Percentiles rank a stretch among this genome's conserved stretches.
Evolutionary conservation across 2,329 filamentous ascomycete species (phyloP).

Genomic region (Alternaria solani): DNA sequence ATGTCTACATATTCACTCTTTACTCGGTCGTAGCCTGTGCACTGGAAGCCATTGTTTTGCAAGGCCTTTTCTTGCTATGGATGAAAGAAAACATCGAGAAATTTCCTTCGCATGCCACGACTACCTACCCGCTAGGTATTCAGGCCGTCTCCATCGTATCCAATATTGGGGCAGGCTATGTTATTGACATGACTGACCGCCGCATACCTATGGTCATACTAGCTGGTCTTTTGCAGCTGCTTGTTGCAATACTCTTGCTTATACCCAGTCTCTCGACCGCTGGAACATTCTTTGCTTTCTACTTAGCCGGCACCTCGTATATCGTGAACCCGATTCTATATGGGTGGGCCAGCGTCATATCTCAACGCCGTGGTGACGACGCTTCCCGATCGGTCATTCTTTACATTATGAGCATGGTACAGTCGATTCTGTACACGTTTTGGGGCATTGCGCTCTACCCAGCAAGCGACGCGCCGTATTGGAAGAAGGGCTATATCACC

Average conservation of each 20-base stretch:
- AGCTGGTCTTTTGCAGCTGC: constrained; percentile 44
- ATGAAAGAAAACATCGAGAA: constrained; percentile 30
- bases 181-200: constrained; percentile 50
- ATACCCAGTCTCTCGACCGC: constrained; percentile 42
- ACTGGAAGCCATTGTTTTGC: constrained; percentile 47
- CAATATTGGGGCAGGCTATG: constrained; percentile 48
- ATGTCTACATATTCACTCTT: constrained; percentile 51
- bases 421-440: constrained; percentile 54
- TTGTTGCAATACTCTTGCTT: constrained; percentile 46
- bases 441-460: constrained; percentile 57
- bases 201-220: constrained; percentile 49
- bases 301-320: constrained; percentile 51
- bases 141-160: constrained; percentile 65
- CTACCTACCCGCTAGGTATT: constrained; percentile 66
- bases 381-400: constrained; percentile 53
- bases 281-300: constrained; percentile 51
- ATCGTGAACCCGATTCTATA: constrained; percentile 53
- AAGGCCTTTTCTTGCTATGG: constrained; percentile 38
- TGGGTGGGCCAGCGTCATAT: constrained; percentile 53
- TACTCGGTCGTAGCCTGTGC: constrained; percentile 51
- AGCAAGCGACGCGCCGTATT: constrained; percentile 55
- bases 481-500: constrained; percentile 50
- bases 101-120: constrained; percentile 58
- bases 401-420: constrained; percentile 53
- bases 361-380: constrained; percentile 52